Base-by-base conservation (phyloP, 2,329 filamentous ascomycete genomes). In the Exophiala spinifera region DNA sequence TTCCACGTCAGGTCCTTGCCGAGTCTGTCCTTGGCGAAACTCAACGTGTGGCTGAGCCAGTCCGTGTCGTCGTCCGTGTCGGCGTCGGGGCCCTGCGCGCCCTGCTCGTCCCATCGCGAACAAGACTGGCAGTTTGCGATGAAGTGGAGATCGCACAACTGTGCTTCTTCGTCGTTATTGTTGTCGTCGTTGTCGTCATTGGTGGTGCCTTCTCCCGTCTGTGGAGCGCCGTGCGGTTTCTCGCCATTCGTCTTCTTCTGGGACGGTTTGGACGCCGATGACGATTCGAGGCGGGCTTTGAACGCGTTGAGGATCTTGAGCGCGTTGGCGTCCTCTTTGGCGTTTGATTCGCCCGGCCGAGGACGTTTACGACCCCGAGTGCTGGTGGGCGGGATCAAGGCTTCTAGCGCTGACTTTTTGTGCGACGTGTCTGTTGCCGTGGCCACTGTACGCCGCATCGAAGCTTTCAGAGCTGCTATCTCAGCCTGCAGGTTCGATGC, bases 111-210 rank as follows among this genome's bases (percentile, higher is more conserved):
- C 90, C 91, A 96, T 0, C 86, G 82, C 55, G 83, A 84, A 70
- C 94, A 97, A 42, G 90, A 96, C 68, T 96, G 90, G 70, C 94
- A 99, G 65, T 95, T 89, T 46, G 88, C 88, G 60, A 99, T 95
- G 70, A 97, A 99, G 69, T 99, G 94, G 33, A 99, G 74, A 69
- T 97, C 94, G 67, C 94, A 99, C 3, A 95, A 78, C 46, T 80
- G 80, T 2, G 84, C 85, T 68, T 95, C 89, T 36, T 87, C 85
- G 15, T 79, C 78, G 6, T 70, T 65, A 6, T 34, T 31, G 49
- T 36, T n/a, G 15, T 14, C 6, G 13, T 42, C 19, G 23, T 15
- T 21, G 21, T 43, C 20, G 17, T 23, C 61, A 20, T 43, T 53
- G 14, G 46, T 46, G 10, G 33, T n/a, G n/a, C n/a, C n/a, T n/a